Evolutionary conservation across 2,329 filamentous ascomycete genomes (phyloP), one percentile per base, ranked within the genome.

Genomic region (Fusarium udum): DNA sequence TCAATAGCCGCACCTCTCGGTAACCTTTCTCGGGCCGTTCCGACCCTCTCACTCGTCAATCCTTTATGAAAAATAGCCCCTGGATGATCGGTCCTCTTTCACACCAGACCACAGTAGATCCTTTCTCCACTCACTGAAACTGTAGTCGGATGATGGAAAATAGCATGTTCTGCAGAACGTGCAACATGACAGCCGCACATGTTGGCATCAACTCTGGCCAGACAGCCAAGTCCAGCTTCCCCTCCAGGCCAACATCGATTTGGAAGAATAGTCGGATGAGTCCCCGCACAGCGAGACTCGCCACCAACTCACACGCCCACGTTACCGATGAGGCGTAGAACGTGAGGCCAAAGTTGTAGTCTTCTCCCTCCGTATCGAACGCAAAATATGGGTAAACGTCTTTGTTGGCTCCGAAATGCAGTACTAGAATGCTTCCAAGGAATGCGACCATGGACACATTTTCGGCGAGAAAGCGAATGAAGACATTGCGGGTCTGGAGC

Each of bases 151-250:
- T 88, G 76, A 92, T 92, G 51, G 89, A 90, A 82, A 92, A 92
- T 63, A 92, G 81, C 91, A 92, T 92, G 79, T 92, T 92, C 82
- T 92, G 91, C 80, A 92, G 78, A 57, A 92, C 91, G 76, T 92
- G 91, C 79, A 92, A 82, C 83, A 89, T 90, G 28, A 92, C 90
- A 28, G 88, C 89, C 26, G 91, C 88, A 61, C 88, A 89, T 7
- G 91, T 91, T 24, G 91, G 91, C 76, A 92, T 80, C 76, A 92
- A 80, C 83, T 92, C 91, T 5, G 91, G 90, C 89, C 90, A 92
- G 62, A 89, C 87, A 12, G 87, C 87, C 73, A 92, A 82, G 80
- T 92, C 91, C 69, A 88, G 83, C 81, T 88, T 90, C 32, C 89
- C 91, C 82, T 92, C 91, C 45, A 88, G 83, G 24, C 89, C 90